Evolutionary conservation across 2,329 filamentous ascomycete species (phyloP).

Genomic region (Ambrosiella beaveri): DNA sequence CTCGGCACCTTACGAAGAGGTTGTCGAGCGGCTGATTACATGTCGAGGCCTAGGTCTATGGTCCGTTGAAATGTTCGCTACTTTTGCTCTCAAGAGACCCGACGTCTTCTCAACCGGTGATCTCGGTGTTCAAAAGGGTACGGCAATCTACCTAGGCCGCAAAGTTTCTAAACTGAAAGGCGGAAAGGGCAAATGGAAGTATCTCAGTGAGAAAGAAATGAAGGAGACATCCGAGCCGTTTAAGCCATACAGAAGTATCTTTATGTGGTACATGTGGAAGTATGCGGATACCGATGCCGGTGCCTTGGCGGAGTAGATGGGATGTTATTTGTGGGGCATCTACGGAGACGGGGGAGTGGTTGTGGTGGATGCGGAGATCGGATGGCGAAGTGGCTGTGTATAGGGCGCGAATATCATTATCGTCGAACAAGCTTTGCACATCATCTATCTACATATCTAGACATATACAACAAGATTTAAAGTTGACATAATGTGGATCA

Average conservation of each 20-base stretch:
- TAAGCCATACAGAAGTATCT: conserved; percentile 72
- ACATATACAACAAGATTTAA: too few relatives aligned
- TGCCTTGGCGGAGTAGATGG: conserved; percentile 29
- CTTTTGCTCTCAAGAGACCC: conserved; percentile 83
- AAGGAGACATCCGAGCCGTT: conserved; percentile 62
- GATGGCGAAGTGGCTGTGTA: too few relatives aligned
- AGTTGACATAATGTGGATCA: too few relatives aligned
- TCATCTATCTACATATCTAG: too few relatives aligned
- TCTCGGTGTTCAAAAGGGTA: conserved; percentile 82
- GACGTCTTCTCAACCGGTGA: conserved; percentile 90
- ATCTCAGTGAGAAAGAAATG: conserved; percentile 93
- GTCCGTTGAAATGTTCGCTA: conserved; percentile 97
- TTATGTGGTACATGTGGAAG: conserved; percentile 99
- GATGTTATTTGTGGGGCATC: neutral
- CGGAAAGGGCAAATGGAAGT: conserved; percentile 76
- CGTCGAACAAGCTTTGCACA: too few relatives aligned
- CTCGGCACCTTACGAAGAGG: conserved; percentile 61
- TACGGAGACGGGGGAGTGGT: neutral
- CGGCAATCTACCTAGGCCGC: conserved; percentile 70
- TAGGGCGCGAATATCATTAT: too few relatives aligned
- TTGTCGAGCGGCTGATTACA: conserved; percentile 65
- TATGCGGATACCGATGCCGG: conserved; percentile 63
- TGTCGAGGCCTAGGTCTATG: conserved; percentile 76
- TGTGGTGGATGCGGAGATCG: too few relatives aligned
- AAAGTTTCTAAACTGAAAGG: conserved; percentile 72